Evolutionary conservation across 2,329 filamentous ascomycete species (phyloP).

Genomic region (Remersonia thermophila): DNA sequence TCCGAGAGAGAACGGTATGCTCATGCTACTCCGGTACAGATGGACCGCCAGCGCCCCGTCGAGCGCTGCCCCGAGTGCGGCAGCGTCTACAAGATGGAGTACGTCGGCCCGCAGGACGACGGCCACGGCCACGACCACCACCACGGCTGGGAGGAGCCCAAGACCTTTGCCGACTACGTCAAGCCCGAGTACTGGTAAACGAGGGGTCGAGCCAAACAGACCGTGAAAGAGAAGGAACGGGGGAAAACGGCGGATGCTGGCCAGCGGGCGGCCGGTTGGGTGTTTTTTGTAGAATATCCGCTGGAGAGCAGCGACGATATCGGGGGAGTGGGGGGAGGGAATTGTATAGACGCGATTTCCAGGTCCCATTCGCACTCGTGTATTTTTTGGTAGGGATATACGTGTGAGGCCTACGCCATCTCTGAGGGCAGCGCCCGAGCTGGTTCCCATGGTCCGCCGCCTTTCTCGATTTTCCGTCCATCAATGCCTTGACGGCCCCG

Average conservation of each 20-base stretch:
- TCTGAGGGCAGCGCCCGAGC: too few species aligned
- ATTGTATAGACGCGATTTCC: constrained; percentile 15
- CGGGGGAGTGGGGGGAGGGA: background rate
- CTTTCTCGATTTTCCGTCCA: too few species aligned
- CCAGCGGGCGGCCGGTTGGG: constrained; percentile 1
- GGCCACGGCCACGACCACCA: constrained; percentile 29
- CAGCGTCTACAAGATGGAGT: constrained; percentile 95
- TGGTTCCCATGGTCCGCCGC: too few species aligned
- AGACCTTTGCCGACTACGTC: constrained; percentile 94
- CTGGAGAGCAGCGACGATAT: constrained; percentile 8
- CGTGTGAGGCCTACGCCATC: too few species aligned
- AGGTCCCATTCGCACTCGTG: too few species aligned
- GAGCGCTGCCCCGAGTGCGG: constrained; percentile 97
- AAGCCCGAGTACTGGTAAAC: constrained; percentile 86
- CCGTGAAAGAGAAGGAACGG: background rate
- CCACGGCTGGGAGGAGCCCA: constrained; percentile 67
- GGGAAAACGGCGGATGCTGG: background rate
- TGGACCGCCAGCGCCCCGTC: constrained; percentile 78
- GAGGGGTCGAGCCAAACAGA: too few species aligned
- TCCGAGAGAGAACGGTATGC: too few species aligned
- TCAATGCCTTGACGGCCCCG: too few species aligned
- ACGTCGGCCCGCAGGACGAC: constrained; percentile 73
- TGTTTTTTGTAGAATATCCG: constrained; percentile 16
- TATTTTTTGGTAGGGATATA: too few species aligned
- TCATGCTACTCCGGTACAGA: too few species aligned